phyloP scores from a whole-genome alignment of 805 yeast species.

The Saccharomycopsis amapae region DNA sequence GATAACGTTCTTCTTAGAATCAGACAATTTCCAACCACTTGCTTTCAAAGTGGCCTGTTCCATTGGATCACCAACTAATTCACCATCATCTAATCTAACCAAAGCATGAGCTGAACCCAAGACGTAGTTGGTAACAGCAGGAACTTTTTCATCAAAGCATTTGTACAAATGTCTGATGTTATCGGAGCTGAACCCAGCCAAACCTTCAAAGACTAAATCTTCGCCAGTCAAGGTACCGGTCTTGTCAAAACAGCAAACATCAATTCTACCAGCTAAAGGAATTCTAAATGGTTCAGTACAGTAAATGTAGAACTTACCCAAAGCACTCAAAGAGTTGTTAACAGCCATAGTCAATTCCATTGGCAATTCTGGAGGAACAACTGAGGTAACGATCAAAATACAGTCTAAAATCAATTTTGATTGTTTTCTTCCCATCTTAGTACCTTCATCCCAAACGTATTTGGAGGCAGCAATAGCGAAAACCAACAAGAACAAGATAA shows the following conservation, averaged over 20 bases:
- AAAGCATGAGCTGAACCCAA: constrained; percentile 96
- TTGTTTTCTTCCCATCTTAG: constrained; percentile 90
- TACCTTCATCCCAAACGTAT: constrained; percentile 98
- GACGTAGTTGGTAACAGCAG: constrained; percentile 58
- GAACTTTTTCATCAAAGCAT: constrained; percentile 47
- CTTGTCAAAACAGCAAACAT: constrained; percentile 97
- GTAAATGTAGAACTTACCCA: constrained; percentile 80
- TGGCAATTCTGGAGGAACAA: constrained; percentile 97
- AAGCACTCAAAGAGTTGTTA: constrained; percentile 80
- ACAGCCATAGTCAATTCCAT: constrained; percentile 99
- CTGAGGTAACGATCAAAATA: constrained; percentile 91
- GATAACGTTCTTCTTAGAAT: constrained; percentile 53
- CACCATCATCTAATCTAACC: constrained; percentile 92
- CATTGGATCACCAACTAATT: constrained; percentile 98
- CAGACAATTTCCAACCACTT: constrained; percentile 76
- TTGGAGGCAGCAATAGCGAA: constrained; percentile 94
- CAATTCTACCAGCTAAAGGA: constrained; percentile 95
- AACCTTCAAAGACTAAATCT: constrained; percentile 91
- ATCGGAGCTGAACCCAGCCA: constrained; percentile 65
- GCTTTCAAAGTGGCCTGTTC: constrained; percentile 92
- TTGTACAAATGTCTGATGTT: constrained; percentile 50
- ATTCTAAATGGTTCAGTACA: constrained; percentile 99
- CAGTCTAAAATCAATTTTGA: constrained; percentile 92
- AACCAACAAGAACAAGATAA: constrained; percentile 78
- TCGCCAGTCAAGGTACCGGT: constrained; percentile 98